Conservation (phyloP, 139 green algal genomes). For the Auxenochlorella pyrenoidosa region DNA sequence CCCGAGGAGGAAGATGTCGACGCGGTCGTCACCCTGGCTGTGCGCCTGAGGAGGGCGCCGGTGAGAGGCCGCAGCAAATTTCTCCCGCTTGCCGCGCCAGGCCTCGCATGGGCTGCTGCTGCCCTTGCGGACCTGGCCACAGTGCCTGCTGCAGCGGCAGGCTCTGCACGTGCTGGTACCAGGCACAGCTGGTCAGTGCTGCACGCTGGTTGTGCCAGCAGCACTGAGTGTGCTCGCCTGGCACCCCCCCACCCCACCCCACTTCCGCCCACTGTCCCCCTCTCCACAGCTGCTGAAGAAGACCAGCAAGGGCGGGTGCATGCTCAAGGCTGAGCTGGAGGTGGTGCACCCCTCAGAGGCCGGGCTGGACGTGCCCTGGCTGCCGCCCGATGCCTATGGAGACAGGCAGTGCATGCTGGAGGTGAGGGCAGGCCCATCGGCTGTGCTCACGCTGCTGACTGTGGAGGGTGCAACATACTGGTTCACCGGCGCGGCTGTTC, state of each 20-base stretch:
- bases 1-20: not conserved
- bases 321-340: not conserved
- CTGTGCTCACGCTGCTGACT: too few species aligned
- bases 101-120: not conserved
- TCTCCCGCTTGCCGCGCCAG: not conserved
- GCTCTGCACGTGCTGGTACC: too few species aligned
- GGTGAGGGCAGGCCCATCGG: not conserved
- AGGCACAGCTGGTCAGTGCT: too few species aligned
- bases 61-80: not conserved
- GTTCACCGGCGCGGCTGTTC: too few species aligned
- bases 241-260: too few species aligned
- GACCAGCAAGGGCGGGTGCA: not conserved
- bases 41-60: not conserved
- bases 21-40: slow-evolving; percentile 19
- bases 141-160: not conserved
- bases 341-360: slow-evolving; percentile 15
- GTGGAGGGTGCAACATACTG: too few species aligned
- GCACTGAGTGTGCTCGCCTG: too few species aligned
- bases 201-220: too few species aligned
- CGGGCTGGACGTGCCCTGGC: not conserved
- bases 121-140: not conserved
- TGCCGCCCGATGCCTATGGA: not conserved
- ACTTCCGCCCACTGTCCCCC: too few species aligned
- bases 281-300: not conserved
- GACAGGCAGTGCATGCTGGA: not conserved